Evolutionary conservation across 2,329 filamentous ascomycete genomes (phyloP), one percentile per base, ranked within the genome.

Genomic region (Exophiala dermatitidis): DNA sequence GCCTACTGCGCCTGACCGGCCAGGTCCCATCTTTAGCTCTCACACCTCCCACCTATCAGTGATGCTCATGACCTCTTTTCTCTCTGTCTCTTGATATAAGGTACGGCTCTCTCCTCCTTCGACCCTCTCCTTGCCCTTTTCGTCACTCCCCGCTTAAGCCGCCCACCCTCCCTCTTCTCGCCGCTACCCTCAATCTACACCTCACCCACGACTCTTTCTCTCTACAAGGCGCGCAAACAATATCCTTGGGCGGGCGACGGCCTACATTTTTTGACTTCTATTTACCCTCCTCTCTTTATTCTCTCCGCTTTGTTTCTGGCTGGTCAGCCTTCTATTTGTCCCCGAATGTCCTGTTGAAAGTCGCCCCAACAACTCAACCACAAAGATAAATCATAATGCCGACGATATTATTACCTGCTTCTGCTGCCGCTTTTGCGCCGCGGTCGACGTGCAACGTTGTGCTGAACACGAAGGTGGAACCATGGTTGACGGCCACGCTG

Each of bases 361-460:
- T 29, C 5, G 34, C 9, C 10, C 31, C 46, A 43, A 46, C 44
- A 32, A 38, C 12, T 34, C 19, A 32, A 9, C 33, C 31, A 33
- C 10, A 9, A 46, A 37, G 50, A 46, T 51, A 56, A 49, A 47
- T 56, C 70, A 78, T 69, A 69, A 97, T 97, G 93, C 90, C 90
- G 70, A 86, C 90, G 67, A 86, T 93, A 78, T 79, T 98, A 70
- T 78, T 98, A 65, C 93, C 93, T 64, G 91, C 91, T 59, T 97
- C 93, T 66, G 93, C 93, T 63, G 90, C 90, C 59, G 91, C 93
- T 67, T 98, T 97, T 77, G 91, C 91, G 65, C 91, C 91, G 64
- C 83, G 93, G 67, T 89, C 89, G 46, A 90, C 88, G 29, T 91
- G 95, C 71, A 97, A 94, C 69, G 88, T 98, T 63, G 93, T 98